Percentiles rank a stretch among this genome's conserved stretches.
Conservation (phyloP, 352 stramenopile genomes). For the Ophiocytium majus region DNA sequence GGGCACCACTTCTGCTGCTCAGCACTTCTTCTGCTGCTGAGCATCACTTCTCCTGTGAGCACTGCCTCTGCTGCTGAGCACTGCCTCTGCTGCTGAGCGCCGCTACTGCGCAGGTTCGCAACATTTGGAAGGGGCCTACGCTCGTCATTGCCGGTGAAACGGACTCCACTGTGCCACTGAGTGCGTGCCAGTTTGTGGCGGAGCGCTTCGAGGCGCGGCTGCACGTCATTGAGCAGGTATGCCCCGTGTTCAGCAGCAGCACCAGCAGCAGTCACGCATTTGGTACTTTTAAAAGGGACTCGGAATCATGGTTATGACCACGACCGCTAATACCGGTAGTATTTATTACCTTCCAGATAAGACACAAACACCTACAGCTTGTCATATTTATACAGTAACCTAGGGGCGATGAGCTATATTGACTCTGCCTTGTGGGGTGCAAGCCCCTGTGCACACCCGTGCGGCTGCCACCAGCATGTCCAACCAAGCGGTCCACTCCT, state of each 20-base stretch:
- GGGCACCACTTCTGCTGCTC: no score
- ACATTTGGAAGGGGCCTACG: slow-evolving; percentile 34
- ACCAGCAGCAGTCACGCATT: neutral
- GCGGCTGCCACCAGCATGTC: no score
- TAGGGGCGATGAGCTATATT: neutral
- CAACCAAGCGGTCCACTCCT: no score
- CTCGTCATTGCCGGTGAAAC: slow-evolving; percentile 42
- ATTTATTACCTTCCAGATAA: neutral
- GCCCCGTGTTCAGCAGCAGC: neutral
- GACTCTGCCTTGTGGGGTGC: no score
- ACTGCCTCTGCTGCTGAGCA: no score
- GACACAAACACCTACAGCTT: neutral
- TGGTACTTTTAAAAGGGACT: neutral
- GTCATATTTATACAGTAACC: neutral
- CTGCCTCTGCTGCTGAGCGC: no score
- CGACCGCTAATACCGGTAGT: neutral
- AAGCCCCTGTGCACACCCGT: no score
- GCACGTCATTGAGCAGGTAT: neutral
- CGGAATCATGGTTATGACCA: neutral
- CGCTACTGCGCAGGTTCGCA: slow-evolving; percentile 9
- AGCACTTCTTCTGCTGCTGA: no score
- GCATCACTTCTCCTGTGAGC: no score
- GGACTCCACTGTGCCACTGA: slow-evolving; percentile 32
- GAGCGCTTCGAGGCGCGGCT: neutral
- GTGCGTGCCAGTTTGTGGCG: neutral